These are phyloP conservation scores for Fusarium hostae DNA, from an alignment of 2,329 filamentous ascomycete genomes.

Conservation along the genomic window DNA sequence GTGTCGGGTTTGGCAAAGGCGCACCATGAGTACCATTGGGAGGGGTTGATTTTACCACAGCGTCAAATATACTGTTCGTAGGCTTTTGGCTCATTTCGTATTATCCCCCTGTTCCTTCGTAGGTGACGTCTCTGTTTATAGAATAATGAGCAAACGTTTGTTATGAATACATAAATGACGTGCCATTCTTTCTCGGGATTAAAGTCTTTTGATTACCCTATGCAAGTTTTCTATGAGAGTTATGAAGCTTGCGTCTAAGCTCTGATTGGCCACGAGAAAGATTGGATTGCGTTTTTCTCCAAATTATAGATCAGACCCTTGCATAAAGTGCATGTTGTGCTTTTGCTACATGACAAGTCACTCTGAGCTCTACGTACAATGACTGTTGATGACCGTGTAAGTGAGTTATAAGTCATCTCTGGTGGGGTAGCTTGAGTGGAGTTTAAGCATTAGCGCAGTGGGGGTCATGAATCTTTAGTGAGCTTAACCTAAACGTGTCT, in stretches of 20 bases:
- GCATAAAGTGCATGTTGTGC: background rate
- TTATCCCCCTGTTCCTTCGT: background rate
- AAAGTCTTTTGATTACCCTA: background rate
- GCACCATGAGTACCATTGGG: background rate
- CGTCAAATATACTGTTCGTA: background rate
- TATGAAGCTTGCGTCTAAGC: background rate
- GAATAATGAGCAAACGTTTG: background rate
- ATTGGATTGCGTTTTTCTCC: background rate
- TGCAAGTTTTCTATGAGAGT: background rate
- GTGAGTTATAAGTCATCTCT: background rate
- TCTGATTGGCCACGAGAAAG: background rate
- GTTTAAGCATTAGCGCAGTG: conserved; percentile 7
- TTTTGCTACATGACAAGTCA: background rate
- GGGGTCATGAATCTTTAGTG: background rate
- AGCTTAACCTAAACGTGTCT: background rate
- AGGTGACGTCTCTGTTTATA: background rate
- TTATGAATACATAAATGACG: background rate
- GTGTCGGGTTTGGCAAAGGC: background rate
- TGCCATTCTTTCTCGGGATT: background rate
- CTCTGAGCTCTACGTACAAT: background rate
- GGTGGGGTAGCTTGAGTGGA: conserved; percentile 9
- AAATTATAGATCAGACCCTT: background rate
- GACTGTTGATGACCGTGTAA: conserved; percentile 11
- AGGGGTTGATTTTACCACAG: background rate
- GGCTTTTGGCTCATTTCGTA: background rate